Evolutionary conservation across 2,329 filamentous ascomycete genomes (phyloP).

Genomic region (Coniochaeta pulveracea): DNA sequence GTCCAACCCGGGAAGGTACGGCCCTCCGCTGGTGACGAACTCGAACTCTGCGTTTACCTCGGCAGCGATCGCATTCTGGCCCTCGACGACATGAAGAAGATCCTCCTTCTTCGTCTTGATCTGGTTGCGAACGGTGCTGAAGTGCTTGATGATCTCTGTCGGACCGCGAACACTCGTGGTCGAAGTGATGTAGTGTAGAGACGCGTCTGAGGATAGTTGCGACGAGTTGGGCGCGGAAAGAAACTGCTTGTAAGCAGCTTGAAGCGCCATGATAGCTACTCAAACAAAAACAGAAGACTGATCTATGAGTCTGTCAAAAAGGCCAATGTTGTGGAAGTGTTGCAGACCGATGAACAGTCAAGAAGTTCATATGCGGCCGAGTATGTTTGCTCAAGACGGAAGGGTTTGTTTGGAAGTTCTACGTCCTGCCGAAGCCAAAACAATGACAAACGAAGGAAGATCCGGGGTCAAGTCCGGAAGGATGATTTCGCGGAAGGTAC

Average conservation of each 20-base stretch:
- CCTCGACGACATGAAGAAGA: conserved; percentile 63
- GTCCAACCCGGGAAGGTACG: conserved; percentile 79
- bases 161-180: conserved; percentile 62
- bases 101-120: conserved; percentile 77
- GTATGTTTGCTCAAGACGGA: neutral
- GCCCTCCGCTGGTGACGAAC: conserved; percentile 70
- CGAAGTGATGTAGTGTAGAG: conserved; percentile 83
- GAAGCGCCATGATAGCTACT: conserved; percentile 30
- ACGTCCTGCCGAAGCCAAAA: neutral
- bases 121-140: conserved; percentile 57
- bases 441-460: too few relatives aligned
- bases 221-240: conserved; percentile 54
- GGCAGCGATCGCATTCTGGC: conserved; percentile 54
- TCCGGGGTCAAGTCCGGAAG: too few relatives aligned
- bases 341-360: neutral
- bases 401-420: conserved; percentile 1
- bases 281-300: neutral
- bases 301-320: too few relatives aligned
- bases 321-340: neutral
- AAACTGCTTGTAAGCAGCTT: conserved; percentile 58
- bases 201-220: conserved; percentile 52
- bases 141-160: conserved; percentile 72
- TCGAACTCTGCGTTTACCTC: conserved; percentile 78
- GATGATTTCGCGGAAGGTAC: too few relatives aligned
- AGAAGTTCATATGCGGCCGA: too few relatives aligned